phyloP scores from a whole-genome alignment of 805 yeast genomes.

The Lipomyces japonicus region DNA sequence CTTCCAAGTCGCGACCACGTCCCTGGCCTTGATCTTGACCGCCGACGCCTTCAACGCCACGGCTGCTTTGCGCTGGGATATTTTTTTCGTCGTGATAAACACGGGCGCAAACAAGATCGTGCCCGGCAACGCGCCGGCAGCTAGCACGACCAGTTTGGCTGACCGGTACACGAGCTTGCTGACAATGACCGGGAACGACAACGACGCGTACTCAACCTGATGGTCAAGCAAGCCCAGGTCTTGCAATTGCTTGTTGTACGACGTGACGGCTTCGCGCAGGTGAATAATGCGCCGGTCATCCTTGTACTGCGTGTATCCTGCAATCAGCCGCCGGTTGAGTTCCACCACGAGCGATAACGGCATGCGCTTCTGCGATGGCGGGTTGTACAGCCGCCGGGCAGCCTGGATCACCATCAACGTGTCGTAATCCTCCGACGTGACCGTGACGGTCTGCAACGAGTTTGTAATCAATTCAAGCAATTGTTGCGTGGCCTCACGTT shows the following conservation, averaged over 20 bases:
- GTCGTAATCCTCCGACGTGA: conserved; percentile 83
- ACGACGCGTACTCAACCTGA: conserved; percentile 56
- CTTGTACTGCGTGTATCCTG: conserved; percentile 72
- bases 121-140: conserved; percentile 81
- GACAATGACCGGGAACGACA: conserved; percentile 51
- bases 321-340: conserved; percentile 79
- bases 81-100: conserved; percentile 68
- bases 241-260: conserved; percentile 63
- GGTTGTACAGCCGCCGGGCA: conserved; percentile 82
- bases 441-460: conserved; percentile 79
- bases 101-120: conserved; percentile 81
- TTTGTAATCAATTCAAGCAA: conserved; percentile 66
- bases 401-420: conserved; percentile 89
- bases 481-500: conserved; percentile 68
- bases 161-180: conserved; percentile 49
- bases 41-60: conserved; percentile 80
- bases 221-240: conserved; percentile 67
- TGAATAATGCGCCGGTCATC: conserved; percentile 64
- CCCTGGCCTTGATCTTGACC: conserved; percentile 87
- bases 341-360: conserved; percentile 85
- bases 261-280: conserved; percentile 59
- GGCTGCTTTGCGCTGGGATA: conserved; percentile 67
- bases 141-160: conserved; percentile 52
- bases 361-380: conserved; percentile 57
- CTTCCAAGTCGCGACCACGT: conserved; percentile 97